Evolutionary conservation across 129 eudicot species (phyloP).

Genomic region (Centaurea solstitialis): DNA sequence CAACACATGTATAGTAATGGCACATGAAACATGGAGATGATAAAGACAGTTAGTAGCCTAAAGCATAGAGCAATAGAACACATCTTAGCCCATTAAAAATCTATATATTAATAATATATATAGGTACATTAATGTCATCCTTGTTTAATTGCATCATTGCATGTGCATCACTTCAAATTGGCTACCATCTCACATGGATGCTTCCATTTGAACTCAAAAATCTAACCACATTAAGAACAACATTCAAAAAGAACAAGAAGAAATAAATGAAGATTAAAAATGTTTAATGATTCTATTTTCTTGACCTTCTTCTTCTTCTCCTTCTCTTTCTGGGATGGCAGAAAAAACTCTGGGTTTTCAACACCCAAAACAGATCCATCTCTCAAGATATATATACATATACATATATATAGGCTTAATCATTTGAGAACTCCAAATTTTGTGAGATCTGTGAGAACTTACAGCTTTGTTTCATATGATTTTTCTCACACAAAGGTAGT

Average conservation of each 20-base stretch:
- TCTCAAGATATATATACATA: constrained; percentile 9
- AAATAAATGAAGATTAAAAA: constrained; percentile 13
- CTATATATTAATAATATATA: constrained; percentile 23
- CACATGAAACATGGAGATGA: constrained; percentile 33
- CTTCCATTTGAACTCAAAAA: constrained; percentile 39
- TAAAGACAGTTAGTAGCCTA: constrained; percentile 18
- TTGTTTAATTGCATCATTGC: constrained; percentile 39
- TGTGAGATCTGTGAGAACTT: no score
- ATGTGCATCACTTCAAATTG: constrained; percentile 42
- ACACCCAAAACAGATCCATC: constrained; percentile 51
- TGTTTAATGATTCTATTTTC: constrained; percentile 9
- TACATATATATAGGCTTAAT: not conserved
- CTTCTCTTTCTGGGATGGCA: constrained; percentile 27
- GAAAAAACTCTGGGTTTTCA: constrained; percentile 15
- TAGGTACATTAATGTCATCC: constrained; percentile 35
- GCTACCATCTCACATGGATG: constrained; percentile 30
- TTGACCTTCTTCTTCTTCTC: not conserved
- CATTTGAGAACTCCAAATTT: no score
- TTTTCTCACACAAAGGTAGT: no score
- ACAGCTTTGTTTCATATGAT: no score
- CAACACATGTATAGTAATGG: constrained; percentile 17
- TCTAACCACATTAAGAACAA: constrained; percentile 34
- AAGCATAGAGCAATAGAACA: constrained; percentile 11
- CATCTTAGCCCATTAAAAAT: constrained; percentile 26
- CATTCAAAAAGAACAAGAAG: not conserved